phyloP scores from a whole-genome alignment of 2,329 filamentous ascomycete genomes.

The Didymella sp. region DNA sequence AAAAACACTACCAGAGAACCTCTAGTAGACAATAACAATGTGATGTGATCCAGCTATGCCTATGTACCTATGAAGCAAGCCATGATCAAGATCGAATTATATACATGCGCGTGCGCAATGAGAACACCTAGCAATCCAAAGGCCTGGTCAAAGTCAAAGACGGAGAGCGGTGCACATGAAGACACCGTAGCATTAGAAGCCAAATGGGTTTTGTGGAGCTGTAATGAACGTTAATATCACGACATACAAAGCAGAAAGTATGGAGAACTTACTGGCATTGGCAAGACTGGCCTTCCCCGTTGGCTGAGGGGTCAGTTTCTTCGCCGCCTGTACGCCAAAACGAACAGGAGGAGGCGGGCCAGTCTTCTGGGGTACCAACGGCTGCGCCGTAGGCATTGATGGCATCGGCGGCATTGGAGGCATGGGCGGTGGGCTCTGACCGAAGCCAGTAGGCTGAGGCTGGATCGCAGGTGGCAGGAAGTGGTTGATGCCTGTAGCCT shows the following conservation, averaged over 20 bases:
- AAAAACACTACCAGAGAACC: not conserved
- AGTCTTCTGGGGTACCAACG: constrained; percentile 78
- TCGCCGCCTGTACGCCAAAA: constrained; percentile 78
- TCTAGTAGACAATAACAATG: not conserved
- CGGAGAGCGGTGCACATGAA: not conserved
- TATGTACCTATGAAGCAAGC: not conserved
- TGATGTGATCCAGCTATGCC: constrained; percentile 6
- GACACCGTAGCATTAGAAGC: constrained; percentile 58
- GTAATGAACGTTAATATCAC: constrained; percentile 40
- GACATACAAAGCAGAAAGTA: not conserved
- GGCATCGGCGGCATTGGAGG: constrained; percentile 62
- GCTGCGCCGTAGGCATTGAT: constrained; percentile 56
- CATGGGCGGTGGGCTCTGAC: constrained; percentile 63
- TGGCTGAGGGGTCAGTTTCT: constrained; percentile 82
- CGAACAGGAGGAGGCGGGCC: constrained; percentile 86
- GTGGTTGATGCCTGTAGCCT: constrained; percentile 62
- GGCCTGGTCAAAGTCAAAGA: not conserved
- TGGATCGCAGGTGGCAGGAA: constrained; percentile 57
- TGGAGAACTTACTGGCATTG: constrained; percentile 84
- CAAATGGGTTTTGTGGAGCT: constrained; percentile 75
- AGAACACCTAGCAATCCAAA: constrained; percentile 5
- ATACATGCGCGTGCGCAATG: constrained; percentile 22
- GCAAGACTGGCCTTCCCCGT: constrained; percentile 92
- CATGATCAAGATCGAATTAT: constrained; percentile 19
- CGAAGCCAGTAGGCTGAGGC: constrained; percentile 62